These are phyloP conservation scores for Phoenix dactylifera DNA, from an alignment of 176 grass and related monocot genomes.

Conservation along the genomic window DNA sequence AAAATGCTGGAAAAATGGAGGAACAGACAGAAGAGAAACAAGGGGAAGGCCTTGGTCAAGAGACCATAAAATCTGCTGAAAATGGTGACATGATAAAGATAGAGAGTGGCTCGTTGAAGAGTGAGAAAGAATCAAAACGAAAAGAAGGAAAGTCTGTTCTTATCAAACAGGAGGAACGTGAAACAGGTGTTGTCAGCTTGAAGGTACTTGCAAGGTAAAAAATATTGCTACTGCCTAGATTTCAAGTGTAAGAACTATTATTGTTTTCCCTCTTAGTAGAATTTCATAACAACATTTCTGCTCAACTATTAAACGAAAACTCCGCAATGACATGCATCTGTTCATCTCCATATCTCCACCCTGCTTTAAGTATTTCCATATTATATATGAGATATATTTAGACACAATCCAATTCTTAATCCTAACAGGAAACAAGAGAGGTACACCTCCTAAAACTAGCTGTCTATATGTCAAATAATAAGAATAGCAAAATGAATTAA, in stretches of 20 bases:
- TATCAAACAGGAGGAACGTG: constrained; percentile 96
- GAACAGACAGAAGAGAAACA: constrained; percentile 79
- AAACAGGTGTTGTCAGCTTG: constrained; percentile 85
- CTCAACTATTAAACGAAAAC: too few relatives aligned
- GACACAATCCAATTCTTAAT: too few relatives aligned
- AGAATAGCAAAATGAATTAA: too few relatives aligned
- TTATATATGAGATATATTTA: too few relatives aligned
- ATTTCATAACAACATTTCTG: too few relatives aligned
- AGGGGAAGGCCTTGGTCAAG: constrained; percentile 38
- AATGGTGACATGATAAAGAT: constrained; percentile 33
- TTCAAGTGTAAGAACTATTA: not conserved
- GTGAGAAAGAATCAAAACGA: constrained; percentile 39
- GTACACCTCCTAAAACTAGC: too few relatives aligned
- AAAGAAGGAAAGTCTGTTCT: constrained; percentile 86
- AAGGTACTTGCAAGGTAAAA: constrained; percentile 91
- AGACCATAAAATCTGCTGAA: constrained; percentile 36
- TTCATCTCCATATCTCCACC: too few relatives aligned
- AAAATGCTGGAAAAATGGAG: constrained; percentile 99
- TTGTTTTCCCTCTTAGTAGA: too few relatives aligned
- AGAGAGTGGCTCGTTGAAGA: constrained; percentile 35
- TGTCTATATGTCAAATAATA: too few relatives aligned
- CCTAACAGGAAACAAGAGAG: too few relatives aligned
- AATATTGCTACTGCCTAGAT: not conserved
- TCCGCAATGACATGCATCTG: too few relatives aligned
- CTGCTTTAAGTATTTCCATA: too few relatives aligned